These are phyloP conservation scores for Craspedostauros australis DNA, from an alignment of 108 stramenopile species.

Conservation along the genomic window DNA sequence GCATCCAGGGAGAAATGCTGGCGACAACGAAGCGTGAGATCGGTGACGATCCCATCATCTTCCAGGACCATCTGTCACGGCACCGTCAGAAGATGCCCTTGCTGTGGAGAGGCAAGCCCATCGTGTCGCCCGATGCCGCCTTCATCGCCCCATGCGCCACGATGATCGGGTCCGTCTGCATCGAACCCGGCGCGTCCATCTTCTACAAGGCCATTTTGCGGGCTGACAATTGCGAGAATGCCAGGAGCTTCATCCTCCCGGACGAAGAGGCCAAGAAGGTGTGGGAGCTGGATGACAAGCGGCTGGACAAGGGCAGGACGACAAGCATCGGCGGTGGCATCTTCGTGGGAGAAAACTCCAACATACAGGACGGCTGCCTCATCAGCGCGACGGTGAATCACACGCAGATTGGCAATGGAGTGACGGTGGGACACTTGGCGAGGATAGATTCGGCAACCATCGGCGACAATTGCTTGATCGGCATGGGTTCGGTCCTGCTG, in stretches of 20 bases:
- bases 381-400: slow-evolving; percentile 59
- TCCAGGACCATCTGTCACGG: slow-evolving; percentile 68
- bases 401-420: slow-evolving; percentile 69
- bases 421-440: slow-evolving; percentile 81
- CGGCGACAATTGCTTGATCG: slow-evolving; percentile 75
- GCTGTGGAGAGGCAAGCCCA: slow-evolving; percentile 54
- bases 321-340: slow-evolving; percentile 62
- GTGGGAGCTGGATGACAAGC: slow-evolving; percentile 29
- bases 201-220: slow-evolving; percentile 79
- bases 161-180: slow-evolving; percentile 71
- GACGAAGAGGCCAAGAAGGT: slow-evolving; percentile 5
- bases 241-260: slow-evolving; percentile 18
- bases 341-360: slow-evolving; percentile 70
- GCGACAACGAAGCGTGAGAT: slow-evolving; percentile 47
- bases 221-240: slow-evolving; percentile 71
- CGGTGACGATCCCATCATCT: slow-evolving; percentile 67
- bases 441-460: slow-evolving; percentile 77
- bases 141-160: slow-evolving; percentile 83
- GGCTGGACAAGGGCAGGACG: neutral
- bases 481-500: slow-evolving; percentile 73
- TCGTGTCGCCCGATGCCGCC: slow-evolving; percentile 54
- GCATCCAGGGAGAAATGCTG: slow-evolving; percentile 46
- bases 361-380: slow-evolving; percentile 82
- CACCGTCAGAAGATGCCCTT: slow-evolving; percentile 72
- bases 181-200: slow-evolving; percentile 61